Evolutionary conservation across 2,329 filamentous ascomycete species (phyloP).

Genomic region (Rutstroemia sp.): DNA sequence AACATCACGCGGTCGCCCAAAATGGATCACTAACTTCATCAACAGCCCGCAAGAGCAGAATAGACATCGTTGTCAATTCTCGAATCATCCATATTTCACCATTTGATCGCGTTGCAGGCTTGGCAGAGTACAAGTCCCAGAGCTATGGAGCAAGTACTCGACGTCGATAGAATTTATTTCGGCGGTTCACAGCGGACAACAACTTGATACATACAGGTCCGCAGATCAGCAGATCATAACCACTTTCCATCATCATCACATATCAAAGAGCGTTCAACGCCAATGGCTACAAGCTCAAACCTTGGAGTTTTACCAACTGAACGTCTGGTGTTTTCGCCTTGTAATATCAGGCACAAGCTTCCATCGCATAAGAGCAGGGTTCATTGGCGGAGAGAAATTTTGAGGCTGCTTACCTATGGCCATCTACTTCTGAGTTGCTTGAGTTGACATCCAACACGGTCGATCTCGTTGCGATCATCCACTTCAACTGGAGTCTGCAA

Average conservation of each 20-base stretch:
- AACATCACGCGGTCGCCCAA: slow-evolving; percentile 6
- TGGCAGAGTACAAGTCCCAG: not conserved
- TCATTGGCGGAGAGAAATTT: too few species aligned
- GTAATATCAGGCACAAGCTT: too few species aligned
- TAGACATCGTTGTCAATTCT: not conserved
- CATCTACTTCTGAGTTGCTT: too few species aligned
- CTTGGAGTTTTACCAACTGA: too few species aligned
- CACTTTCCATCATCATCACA: not conserved
- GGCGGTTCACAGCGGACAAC: not conserved
- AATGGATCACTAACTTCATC: slow-evolving; percentile 2
- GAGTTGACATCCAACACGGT: too few species aligned
- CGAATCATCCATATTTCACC: not conserved
- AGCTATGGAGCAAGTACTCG: not conserved
- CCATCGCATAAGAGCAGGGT: too few species aligned
- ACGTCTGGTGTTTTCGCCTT: too few species aligned
- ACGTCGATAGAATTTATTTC: not conserved
- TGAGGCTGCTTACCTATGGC: too few species aligned
- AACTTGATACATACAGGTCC: not conserved
- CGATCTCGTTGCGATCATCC: too few species aligned
- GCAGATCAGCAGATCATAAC: slow-evolving; percentile 1
- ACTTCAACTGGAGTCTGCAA: too few species aligned
- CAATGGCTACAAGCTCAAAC: too few species aligned
- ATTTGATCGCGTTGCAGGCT: not conserved
- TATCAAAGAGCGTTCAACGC: not conserved
- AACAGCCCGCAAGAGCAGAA: not conserved